Conservation (phyloP, 2,329 filamentous ascomycete genomes). For the Cryoendolithus antarcticus region DNA sequence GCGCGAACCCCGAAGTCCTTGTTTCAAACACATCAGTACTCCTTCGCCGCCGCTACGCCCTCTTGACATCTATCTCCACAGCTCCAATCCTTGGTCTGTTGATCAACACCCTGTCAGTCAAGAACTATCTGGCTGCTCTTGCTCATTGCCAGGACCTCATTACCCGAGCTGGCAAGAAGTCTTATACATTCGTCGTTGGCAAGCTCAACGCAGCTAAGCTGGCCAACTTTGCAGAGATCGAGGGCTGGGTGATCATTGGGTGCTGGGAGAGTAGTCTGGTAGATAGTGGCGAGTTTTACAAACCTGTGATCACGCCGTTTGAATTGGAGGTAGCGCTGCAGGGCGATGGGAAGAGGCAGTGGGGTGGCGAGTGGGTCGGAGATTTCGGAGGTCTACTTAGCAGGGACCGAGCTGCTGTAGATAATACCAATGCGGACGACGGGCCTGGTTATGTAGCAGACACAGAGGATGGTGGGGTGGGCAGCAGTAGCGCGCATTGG, state of each 20-base stretch:
- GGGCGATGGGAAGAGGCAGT: slow-evolving; percentile 63
- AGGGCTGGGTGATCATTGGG: slow-evolving; percentile 92
- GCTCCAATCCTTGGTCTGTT: slow-evolving; percentile 83
- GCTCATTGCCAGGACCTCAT: slow-evolving; percentile 62
- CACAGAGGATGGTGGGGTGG: slow-evolving; percentile 25
- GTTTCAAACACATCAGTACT: slow-evolving; percentile 41
- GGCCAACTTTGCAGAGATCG: slow-evolving; percentile 90
- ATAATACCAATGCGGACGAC: slow-evolving; percentile 19
- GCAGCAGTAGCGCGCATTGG: slow-evolving; percentile 54
- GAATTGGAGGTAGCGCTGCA: slow-evolving; percentile 71
- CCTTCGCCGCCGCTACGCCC: slow-evolving; percentile 77
- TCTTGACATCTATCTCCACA: slow-evolving; percentile 67
- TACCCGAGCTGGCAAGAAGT: slow-evolving; percentile 74
- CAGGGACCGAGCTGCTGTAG: slow-evolving; percentile 9
- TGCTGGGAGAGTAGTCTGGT: slow-evolving; percentile 96
- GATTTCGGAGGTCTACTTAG: slow-evolving; percentile 63
- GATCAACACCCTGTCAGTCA: slow-evolving; percentile 87
- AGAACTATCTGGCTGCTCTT: slow-evolving; percentile 77
- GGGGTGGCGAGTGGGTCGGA: slow-evolving; percentile 81
- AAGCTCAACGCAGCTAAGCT: slow-evolving; percentile 93
- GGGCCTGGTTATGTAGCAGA: background rate
- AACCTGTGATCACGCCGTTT: slow-evolving; percentile 86
- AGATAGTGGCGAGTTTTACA: slow-evolving; percentile 79
- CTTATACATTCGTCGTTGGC: slow-evolving; percentile 90
- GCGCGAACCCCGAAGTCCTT: slow-evolving; percentile 23